Conservation (phyloP, 2,329 filamentous ascomycete species). For the Alternaria triticina region DNA sequence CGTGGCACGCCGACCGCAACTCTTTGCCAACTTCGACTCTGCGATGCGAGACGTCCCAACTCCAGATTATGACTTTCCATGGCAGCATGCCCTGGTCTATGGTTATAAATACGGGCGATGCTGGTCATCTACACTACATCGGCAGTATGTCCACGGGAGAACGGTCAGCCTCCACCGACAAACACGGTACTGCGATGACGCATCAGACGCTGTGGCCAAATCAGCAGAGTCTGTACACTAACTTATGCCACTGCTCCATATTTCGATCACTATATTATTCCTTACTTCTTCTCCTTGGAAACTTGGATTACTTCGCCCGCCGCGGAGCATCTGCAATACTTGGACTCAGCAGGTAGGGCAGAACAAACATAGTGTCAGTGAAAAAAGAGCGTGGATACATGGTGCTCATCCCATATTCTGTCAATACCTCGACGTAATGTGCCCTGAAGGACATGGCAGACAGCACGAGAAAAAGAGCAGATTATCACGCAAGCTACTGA, state of each 20-base stretch:
- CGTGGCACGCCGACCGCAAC: conserved; percentile 9
- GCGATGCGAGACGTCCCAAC: not conserved
- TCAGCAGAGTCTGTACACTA: not conserved
- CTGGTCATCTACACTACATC: not conserved
- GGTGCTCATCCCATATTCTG: not conserved
- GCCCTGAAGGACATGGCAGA: not conserved
- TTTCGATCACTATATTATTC: not conserved
- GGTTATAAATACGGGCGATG: not conserved
- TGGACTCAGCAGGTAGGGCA: not conserved
- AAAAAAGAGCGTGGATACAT: not conserved
- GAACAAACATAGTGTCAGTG: not conserved
- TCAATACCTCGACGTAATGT: not conserved
- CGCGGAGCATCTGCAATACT: not conserved
- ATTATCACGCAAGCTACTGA: not conserved
- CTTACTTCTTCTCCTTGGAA: not conserved
- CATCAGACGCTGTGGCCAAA: not conserved
- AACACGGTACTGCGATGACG: not conserved
- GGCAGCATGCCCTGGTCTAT: not conserved
- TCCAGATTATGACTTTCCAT: not conserved
- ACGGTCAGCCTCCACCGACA: not conserved
- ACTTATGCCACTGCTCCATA: not conserved
- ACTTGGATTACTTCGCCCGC: not conserved
- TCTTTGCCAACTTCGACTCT: conserved; percentile 10
- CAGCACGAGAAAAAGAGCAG: not conserved
- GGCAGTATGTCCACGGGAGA: not conserved